phyloP scores from a whole-genome alignment of 768 basidiomycete genomes.

The Lactarius psammicola region DNA sequence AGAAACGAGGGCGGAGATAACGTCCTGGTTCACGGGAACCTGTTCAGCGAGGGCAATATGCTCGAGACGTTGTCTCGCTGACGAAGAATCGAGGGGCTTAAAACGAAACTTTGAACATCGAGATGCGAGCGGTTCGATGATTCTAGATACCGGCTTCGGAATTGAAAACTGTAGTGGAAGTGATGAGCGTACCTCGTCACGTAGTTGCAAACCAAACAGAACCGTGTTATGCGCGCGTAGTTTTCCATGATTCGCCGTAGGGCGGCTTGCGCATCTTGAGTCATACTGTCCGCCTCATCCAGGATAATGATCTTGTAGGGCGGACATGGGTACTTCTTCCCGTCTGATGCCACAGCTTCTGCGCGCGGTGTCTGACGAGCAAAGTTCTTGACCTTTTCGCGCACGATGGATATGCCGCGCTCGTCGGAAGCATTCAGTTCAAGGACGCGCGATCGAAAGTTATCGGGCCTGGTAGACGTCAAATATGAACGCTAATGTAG shows the following conservation, averaged over 20 bases:
- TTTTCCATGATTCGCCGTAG: constrained; percentile 99
- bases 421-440: constrained; percentile 99
- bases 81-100: constrained; percentile 80
- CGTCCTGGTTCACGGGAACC: constrained; percentile 54
- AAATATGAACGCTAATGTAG: not conserved
- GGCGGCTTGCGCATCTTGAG: constrained; percentile 97
- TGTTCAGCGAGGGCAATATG: constrained; percentile 79
- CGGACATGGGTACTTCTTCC: constrained; percentile 88
- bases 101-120: constrained; percentile 99
- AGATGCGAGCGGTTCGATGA: constrained; percentile 98
- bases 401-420: constrained; percentile 92
- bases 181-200: constrained; percentile 75
- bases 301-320: constrained; percentile 99
- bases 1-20: constrained; percentile 69
- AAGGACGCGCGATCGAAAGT: constrained; percentile 88
- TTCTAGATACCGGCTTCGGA: constrained; percentile 48
- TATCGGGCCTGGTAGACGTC: constrained; percentile 70
- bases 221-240: constrained; percentile 95
- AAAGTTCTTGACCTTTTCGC: constrained; percentile 99
- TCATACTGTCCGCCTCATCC: constrained; percentile 99
- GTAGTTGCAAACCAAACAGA: constrained; percentile 98
- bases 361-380: constrained; percentile 89
- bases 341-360: constrained; percentile 66
- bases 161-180: not conserved
- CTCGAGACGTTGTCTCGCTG: constrained; percentile 70